Evolutionary conservation across 768 basidiomycete species (phyloP), one percentile per base, ranked within the genome.

Genomic region (Lactarius hatsudake): DNA sequence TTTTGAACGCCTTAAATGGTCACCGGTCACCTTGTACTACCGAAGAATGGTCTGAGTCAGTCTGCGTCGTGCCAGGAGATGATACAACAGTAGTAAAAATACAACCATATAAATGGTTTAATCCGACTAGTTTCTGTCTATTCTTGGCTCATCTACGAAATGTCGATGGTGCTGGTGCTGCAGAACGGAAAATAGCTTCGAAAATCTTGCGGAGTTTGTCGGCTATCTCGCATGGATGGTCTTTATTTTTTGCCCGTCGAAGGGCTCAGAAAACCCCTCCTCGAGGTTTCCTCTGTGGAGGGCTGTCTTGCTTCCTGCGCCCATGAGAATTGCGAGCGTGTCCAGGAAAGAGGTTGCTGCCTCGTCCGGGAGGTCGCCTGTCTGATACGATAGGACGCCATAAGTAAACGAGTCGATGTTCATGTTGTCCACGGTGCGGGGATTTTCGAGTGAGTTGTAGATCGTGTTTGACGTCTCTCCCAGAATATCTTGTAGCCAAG

Each of bases 211-310:
- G 32, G 18, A 65, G 26, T 34, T 55, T 61, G 17, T 5, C 51
- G 15, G 43, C 30, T 20, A 48, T 75, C 72, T 69, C 73, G 75
- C 55, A 75, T 73, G 20, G 75, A 73, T 55, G 79, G 73, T n/a
- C 20, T 18, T 66, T 26, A 5, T 40, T 42, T 20, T 45, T 34
- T 34, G 34, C 34, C 36, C 36, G 36, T 36, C 36, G 64, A 8
- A 65, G 34, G 56, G 30, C 38, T 40, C 54, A 34, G 40, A 55
- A 28, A 61, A 23, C 34, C 53, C n/a, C 28, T 7, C n/a, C 58
- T 59, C 28, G 5, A 64, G 23, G 32, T n/a, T 10, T 6, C 38
- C 34, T 26, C 59, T 34, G 26, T 23, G 59, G 32, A 65, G 17
- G 53, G 51, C 17, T 13, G 26, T 23, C 18, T 36, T 40, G 17